Evolutionary conservation across 2,329 filamentous ascomycete genomes (phyloP), one percentile per base, ranked within the genome.

Genomic region (Paecilomyces formosus): DNA sequence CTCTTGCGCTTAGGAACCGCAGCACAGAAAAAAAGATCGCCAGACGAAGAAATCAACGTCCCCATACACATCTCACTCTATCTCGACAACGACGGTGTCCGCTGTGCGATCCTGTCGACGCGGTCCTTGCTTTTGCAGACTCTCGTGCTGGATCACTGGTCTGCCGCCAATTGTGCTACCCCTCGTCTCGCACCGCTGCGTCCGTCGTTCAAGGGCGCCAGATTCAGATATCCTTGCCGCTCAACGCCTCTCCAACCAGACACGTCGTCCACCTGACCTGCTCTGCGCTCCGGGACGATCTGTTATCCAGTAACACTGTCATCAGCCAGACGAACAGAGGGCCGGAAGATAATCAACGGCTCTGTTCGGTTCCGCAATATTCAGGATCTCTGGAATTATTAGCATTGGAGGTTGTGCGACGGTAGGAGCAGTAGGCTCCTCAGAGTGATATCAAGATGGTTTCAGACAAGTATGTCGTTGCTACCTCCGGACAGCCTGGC

Each of bases 381-480:
- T 52, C 2, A 13, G 5, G 26, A 52, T 52, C 22, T 15, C n/a
- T n/a, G 18, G n/a, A 54, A 64, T 64, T 63, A 60, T 62, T 67
- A 63, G 67, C 63, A 68, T 64, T 74, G 72, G 70, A 69, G 65
- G 63, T 62, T 63, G 63, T 68, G 66, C 60, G 57, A 62, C 58
- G 62, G 62, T 60, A 66, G 73, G 73, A 72, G 73, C 72, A 67
- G 57, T 64, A 61, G 62, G 73, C 73, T 76, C 72, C 72, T 68
- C 61, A 24, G 58, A 60, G 58, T 57, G 8, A 61, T 53, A 53
- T 64, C 63, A 72, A 60, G 26, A 77, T 77, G 75, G 61, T 77
- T 67, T 71, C 75, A 59, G 74, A 77, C 61, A 77, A 77, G 75
- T 77, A 74, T 59, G 72, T 50, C 33, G 18, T 52, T 15, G 39